Evolutionary conservation across 2,329 filamentous ascomycete species (phyloP), one percentile per base, ranked within the genome.

Genomic region (Beauveria pseudobassiana): DNA sequence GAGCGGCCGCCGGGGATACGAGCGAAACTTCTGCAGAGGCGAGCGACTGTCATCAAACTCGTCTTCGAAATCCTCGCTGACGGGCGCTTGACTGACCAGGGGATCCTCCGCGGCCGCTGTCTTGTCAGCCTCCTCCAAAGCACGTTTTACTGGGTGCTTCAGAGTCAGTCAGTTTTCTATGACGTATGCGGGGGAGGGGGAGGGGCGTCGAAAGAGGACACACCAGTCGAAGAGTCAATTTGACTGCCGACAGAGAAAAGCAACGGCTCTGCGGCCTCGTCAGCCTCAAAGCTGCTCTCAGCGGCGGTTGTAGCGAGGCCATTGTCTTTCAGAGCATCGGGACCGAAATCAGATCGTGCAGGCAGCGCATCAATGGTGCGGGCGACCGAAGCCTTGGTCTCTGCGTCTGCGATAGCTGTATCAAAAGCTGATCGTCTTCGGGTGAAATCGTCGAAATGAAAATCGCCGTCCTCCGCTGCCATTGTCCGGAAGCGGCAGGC

Each of bases 21-120:
- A 86, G 43, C 93, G 87, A 68, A 96, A 96, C 40, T 89, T 85
- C 64, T 91, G 82, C 2, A 97, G 76, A 0, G 92, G 93, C 1
- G 82, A 79, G 22, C 72, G 74, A 2, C 66, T 69, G 56, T 79
- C 77, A 12, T 71, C 65, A 24, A 66, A 64, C 0, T 67, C 51
- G 8, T 63, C 63, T 18, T 66, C 54, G 26, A 38, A 67, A 60
- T 38, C 66, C 45, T 67, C 60, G 72, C 70, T 51, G 26, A 34
- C 43, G 18, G 42, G 46, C 14, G 26, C 18, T 43, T 42, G 12
- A 16, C 30, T n/a, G 51, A 45, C 14, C 2, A 18, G 20, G 10
- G 6, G 7, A 20, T 55, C 28, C 14, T 40, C 42, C 12, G 40
- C 48, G 3, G 16, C 9, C 3, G 26, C 7, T 4, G 20, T 16